Evolutionary conservation across 257 asterid genomes (phyloP).

Genomic region (Capsicum chinense): DNA sequence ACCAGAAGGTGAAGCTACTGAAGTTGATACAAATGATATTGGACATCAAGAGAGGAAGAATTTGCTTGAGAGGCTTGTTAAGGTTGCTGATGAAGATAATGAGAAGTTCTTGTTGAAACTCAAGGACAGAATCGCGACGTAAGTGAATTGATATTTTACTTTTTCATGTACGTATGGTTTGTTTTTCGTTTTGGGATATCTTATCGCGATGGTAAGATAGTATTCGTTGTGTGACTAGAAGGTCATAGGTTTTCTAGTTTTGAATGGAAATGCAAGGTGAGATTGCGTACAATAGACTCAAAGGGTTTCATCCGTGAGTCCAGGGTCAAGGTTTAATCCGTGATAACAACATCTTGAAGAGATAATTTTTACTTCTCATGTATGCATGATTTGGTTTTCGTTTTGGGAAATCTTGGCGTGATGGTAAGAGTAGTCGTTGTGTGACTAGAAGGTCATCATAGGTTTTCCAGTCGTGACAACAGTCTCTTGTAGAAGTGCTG

Average conservation of each 20-base stretch:
- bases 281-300: not conserved
- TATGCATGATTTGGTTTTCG: too few species aligned
- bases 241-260: not conserved
- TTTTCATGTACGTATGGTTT: not conserved
- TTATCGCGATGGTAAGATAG: not conserved
- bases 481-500: not conserved
- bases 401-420: too few species aligned
- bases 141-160: not conserved
- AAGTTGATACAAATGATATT: constrained; percentile 9
- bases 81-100: constrained; percentile 67
- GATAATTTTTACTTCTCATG: too few species aligned
- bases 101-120: constrained; percentile 66
- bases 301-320: too few species aligned
- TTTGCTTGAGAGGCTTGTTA: constrained; percentile 61
- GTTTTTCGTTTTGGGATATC: not conserved
- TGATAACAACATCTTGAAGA: too few species aligned
- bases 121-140: constrained; percentile 62
- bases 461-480: not conserved
- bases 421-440: not conserved
- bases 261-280: not conserved
- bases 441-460: too few species aligned
- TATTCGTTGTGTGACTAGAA: not conserved
- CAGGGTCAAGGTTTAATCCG: too few species aligned
- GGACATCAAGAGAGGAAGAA: constrained; percentile 44
- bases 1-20: constrained; percentile 1